Evolutionary conservation across 768 basidiomycete species (phyloP).

Genomic region (Hypsizygus marmoreus): DNA sequence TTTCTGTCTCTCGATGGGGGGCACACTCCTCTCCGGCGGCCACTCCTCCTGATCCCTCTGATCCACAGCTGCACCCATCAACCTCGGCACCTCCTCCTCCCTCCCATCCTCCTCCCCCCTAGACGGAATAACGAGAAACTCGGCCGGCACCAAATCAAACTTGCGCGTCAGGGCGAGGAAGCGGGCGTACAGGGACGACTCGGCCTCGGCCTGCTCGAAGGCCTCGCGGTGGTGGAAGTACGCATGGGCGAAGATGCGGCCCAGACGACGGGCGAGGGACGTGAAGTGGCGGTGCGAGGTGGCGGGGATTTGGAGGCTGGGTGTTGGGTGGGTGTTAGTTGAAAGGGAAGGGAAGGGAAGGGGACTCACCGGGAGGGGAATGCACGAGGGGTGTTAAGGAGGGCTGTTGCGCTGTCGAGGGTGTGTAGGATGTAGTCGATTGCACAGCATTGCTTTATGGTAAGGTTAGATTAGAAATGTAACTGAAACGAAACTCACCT

Average conservation of each 20-base stretch:
- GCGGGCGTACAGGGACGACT: slow-evolving; percentile 87
- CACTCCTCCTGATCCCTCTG: no score
- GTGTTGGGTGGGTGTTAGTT: slow-evolving; percentile 3
- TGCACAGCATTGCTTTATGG: slow-evolving; percentile 93
- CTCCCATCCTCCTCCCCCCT: no score
- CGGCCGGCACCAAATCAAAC: slow-evolving; percentile 80
- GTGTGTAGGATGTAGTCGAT: slow-evolving; percentile 96
- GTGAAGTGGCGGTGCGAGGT: slow-evolving; percentile 87
- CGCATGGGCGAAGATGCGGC: slow-evolving; percentile 94
- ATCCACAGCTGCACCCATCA: no score
- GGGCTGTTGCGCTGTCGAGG: slow-evolving; percentile 88
- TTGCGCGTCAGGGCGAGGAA: slow-evolving; percentile 82
- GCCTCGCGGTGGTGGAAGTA: slow-evolving; percentile 94
- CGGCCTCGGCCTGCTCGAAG: slow-evolving; percentile 88
- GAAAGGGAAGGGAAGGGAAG: background rate
- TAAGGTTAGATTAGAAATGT: no score
- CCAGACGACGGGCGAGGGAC: slow-evolving; percentile 86
- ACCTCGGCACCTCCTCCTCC: no score
- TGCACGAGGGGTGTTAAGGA: slow-evolving; percentile 86
- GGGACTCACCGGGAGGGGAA: slow-evolving; percentile 83
- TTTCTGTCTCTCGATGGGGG: no score
- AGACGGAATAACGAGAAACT: slow-evolving; percentile 88
- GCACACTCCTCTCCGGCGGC: no score
- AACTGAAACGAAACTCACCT: slow-evolving; percentile 49
- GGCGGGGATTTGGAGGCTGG: slow-evolving; percentile 77